Evolutionary conservation across 2,329 filamentous ascomycete genomes (phyloP).

Genomic region (Cercospora sesami): DNA sequence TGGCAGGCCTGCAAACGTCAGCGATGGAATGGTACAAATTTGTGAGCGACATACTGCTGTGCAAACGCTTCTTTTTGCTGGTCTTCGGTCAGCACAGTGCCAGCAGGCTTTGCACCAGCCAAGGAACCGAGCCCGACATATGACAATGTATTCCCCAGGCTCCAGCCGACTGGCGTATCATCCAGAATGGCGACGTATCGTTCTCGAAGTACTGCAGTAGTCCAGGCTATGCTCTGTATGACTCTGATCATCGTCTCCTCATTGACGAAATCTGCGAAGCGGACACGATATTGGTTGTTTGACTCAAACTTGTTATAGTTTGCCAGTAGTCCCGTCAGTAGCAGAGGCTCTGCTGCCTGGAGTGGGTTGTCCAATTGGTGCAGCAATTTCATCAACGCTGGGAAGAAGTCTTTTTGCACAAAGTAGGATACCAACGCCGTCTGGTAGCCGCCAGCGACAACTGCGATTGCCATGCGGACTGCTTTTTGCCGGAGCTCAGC

Average conservation of each 20-base stretch:
- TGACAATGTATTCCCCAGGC: conserved; percentile 72
- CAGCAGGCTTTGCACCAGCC: conserved; percentile 60
- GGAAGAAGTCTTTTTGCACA: conserved; percentile 90
- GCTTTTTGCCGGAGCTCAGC: conserved; percentile 76
- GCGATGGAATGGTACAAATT: background rate
- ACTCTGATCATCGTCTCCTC: conserved; percentile 82
- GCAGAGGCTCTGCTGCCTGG: conserved; percentile 68
- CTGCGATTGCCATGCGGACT: conserved; percentile 75
- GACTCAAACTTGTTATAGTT: conserved; percentile 99
- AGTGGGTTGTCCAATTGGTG: conserved; percentile 70
- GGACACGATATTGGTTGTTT: conserved; percentile 90
- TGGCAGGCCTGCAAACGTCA: conserved; percentile 64
- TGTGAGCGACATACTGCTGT: conserved; percentile 61
- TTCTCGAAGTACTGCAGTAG: conserved; percentile 66
- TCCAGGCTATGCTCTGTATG: conserved; percentile 70
- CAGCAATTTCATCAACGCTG: conserved; percentile 90
- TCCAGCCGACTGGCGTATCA: conserved; percentile 88
- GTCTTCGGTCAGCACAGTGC: conserved; percentile 67
- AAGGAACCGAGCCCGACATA: conserved; percentile 82
- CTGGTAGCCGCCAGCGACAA: conserved; percentile 92
- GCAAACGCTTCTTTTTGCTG: conserved; percentile 80
- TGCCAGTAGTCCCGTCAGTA: conserved; percentile 79
- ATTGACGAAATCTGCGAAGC: conserved; percentile 93
- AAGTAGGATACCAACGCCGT: conserved; percentile 93
- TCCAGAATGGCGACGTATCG: conserved; percentile 85